phyloP scores from a whole-genome alignment of 1,139 yeast species.

The Suhomyces chickasaworum region DNA sequence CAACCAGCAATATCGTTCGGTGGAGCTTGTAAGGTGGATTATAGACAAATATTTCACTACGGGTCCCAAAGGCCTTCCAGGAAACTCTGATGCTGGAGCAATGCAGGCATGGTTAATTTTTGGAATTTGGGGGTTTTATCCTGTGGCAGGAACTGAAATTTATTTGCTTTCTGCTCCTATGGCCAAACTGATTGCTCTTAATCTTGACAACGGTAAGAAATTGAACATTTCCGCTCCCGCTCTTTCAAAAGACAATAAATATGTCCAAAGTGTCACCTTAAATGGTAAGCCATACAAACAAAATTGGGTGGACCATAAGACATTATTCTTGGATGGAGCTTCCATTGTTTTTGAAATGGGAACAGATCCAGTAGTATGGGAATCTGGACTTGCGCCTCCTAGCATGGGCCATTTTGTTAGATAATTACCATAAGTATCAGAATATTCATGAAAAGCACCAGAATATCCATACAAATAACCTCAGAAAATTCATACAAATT shows the following conservation, averaged over 20 bases:
- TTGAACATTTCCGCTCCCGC: not conserved
- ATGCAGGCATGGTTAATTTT: not conserved
- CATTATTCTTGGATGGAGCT: not conserved
- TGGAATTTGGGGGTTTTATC: not conserved
- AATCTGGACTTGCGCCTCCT: not conserved
- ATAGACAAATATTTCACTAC: not conserved
- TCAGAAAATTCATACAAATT: no score
- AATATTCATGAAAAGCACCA: no score
- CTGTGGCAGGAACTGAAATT: not conserved
- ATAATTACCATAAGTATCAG: not conserved
- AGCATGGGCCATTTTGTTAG: not conserved
- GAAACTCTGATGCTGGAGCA: not conserved
- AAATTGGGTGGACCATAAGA: not conserved
- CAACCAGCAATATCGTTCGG: not conserved
- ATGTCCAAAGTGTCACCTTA: not conserved
- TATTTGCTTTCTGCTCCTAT: not conserved
- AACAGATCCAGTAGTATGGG: not conserved
- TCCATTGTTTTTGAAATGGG: not conserved
- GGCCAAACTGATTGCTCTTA: not conserved
- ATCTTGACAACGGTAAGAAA: not conserved
- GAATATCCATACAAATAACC: no score
- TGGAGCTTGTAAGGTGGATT: not conserved
- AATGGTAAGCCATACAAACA: not conserved
- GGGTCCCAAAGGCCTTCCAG: not conserved
- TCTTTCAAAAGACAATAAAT: not conserved